Percentiles rank a stretch among this genome's conserved stretches.
These are phyloP conservation scores for Cynara cardunculus DNA, from an alignment of 129 eudicot species.

Conservation along the genomic window DNA sequence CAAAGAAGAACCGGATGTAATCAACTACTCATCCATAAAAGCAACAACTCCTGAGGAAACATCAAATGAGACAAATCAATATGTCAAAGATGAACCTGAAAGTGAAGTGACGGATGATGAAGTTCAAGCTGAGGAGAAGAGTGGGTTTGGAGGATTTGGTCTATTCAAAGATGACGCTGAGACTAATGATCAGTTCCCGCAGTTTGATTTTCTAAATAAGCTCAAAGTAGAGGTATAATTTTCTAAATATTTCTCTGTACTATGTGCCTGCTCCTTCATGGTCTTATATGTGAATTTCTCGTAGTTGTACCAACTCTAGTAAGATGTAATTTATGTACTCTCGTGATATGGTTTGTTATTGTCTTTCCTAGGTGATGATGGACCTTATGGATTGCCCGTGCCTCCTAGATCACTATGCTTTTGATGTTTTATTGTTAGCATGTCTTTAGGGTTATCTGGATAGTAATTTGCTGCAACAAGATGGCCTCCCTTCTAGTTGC, in stretches of 20 bases:
- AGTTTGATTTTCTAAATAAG: constrained; percentile 39
- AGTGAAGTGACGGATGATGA: constrained; percentile 28
- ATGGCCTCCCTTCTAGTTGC: background rate
- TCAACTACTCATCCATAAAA: constrained; percentile 28
- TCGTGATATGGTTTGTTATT: background rate
- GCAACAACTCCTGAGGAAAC: constrained; percentile 29
- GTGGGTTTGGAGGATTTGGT: constrained; percentile 25
- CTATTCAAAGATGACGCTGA: constrained; percentile 25
- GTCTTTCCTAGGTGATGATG: background rate
- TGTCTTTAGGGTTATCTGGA: background rate
- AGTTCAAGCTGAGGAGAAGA: constrained; percentile 27
- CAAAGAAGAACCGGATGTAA: constrained; percentile 29
- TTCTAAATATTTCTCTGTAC: background rate
- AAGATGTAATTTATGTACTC: background rate
- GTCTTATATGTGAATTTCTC: background rate
- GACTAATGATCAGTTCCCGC: constrained; percentile 25
- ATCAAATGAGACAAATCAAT: constrained; percentile 27
- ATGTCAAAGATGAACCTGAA: constrained; percentile 38
- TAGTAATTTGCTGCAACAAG: background rate
- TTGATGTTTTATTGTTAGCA: background rate
- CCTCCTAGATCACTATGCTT: background rate
- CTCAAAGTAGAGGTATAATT: constrained; percentile 44
- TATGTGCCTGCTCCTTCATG: background rate
- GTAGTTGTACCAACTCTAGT: background rate
- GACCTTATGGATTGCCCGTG: background rate